A percentile compares a stretch with the other conserved stretches of the same genome.
phyloP scores from a whole-genome alignment of 768 basidiomycete genomes.

The Coprinellus micaceus region DNA sequence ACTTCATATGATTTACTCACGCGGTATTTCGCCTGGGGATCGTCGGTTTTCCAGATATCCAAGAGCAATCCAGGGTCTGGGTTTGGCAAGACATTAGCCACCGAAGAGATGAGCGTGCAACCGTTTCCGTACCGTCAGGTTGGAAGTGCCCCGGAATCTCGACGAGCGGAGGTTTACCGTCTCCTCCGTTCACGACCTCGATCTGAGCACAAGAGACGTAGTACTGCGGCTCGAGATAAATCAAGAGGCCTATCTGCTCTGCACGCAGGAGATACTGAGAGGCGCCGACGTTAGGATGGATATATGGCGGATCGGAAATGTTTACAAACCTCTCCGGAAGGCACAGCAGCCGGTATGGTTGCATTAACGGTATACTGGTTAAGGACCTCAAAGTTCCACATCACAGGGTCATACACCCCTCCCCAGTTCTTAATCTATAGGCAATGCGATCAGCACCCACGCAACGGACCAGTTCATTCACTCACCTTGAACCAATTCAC shows the following conservation, averaged over 20 bases:
- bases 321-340: slow-evolving; percentile 30
- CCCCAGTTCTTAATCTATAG: slow-evolving; percentile 27
- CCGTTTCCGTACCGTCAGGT: neutral
- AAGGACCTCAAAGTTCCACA: slow-evolving; percentile 23
- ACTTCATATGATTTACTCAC: neutral
- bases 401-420: slow-evolving; percentile 22
- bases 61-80: neutral
- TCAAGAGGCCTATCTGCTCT: slow-evolving; percentile 41
- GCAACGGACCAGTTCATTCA: slow-evolving; percentile 16
- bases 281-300: neutral
- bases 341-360: slow-evolving; percentile 33
- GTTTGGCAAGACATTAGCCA: neutral
- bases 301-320: neutral
- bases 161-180: slow-evolving; percentile 19
- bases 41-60: neutral
- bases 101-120: neutral
- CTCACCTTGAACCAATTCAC: slow-evolving; percentile 36
- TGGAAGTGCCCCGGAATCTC: slow-evolving; percentile 18
- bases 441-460: neutral
- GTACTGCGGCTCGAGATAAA: slow-evolving; percentile 28
- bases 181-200: slow-evolving; percentile 30
- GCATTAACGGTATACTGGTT: slow-evolving; percentile 25
- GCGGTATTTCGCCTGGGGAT: neutral
- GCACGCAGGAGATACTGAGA: slow-evolving; percentile 33
- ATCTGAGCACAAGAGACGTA: slow-evolving; percentile 35